Conservation (phyloP, 2,329 filamentous ascomycete species). For the Pseudogymnoascus sp. region DNA sequence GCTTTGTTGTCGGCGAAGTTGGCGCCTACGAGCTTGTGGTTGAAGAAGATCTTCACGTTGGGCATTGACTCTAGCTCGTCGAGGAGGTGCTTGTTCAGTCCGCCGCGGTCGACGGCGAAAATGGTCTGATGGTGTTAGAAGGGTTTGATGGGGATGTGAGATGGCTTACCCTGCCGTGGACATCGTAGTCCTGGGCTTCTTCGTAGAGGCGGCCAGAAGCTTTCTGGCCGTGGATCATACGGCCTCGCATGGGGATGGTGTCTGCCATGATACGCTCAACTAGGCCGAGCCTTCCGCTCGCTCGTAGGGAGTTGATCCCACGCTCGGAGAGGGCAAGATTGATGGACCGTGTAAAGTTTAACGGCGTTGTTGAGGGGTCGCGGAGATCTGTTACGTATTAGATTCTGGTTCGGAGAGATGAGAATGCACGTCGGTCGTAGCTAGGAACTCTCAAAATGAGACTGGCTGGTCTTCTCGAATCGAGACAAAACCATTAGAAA, state of each 20-base stretch:
- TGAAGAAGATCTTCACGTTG: constrained; percentile 88
- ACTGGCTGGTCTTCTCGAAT: not conserved
- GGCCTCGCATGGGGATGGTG: constrained; percentile 87
- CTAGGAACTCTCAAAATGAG: not conserved
- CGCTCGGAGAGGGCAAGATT: constrained; percentile 91
- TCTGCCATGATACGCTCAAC: constrained; percentile 64
- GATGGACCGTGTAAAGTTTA: constrained; percentile 98
- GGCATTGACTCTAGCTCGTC: constrained; percentile 74
- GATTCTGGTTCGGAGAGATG: not conserved
- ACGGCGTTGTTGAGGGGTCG: constrained; percentile 68
- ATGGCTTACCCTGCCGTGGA: constrained; percentile 65
- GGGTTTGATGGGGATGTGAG: not conserved
- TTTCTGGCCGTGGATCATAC: constrained; percentile 81
- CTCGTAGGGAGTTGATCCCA: constrained; percentile 77
- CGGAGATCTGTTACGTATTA: constrained; percentile 60
- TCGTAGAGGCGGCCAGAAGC: constrained; percentile 61
- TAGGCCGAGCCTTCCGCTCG: constrained; percentile 57
- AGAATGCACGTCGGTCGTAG: not conserved
- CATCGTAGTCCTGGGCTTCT: constrained; percentile 80
- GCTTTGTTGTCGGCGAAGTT: constrained; percentile 72
- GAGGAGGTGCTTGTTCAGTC: constrained; percentile 73
- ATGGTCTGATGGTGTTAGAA: constrained; percentile 50
- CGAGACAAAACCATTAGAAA: not conserved
- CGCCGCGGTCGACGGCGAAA: constrained; percentile 74
- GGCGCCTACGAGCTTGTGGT: constrained; percentile 84